Evolutionary conservation across 495 filamentous ascomycete species (phyloP).

Genomic region (Durotheca rogersii): DNA sequence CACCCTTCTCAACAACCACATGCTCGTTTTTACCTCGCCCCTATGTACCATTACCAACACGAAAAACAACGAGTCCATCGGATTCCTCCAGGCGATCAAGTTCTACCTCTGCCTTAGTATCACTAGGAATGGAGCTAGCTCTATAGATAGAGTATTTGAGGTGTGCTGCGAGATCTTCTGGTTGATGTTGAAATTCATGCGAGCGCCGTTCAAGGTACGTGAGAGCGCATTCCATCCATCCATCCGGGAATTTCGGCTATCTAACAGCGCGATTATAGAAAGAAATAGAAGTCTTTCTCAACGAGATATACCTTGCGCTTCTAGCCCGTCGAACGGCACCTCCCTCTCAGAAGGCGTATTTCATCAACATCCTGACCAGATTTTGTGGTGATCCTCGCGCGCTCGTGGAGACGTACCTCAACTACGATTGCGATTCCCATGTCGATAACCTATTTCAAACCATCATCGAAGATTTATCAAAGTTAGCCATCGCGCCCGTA

Average conservation of each 20-base stretch:
- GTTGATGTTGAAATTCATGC: conserved; percentile 91
- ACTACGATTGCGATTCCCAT: conserved; percentile 95
- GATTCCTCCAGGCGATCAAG: conserved; percentile 92
- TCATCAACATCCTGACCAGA: conserved; percentile 81
- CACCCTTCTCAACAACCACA: conserved; percentile 89
- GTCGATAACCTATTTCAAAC: conserved; percentile 97
- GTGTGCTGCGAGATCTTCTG: conserved; percentile 97
- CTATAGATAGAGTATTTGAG: conserved; percentile 87
- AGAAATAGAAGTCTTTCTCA: conserved; percentile 96
- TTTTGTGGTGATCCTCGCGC: conserved; percentile 82
- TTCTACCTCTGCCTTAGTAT: conserved; percentile 93
- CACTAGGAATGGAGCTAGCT: conserved; percentile 91
- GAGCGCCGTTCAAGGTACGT: conserved; percentile 84
- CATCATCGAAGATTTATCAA: conserved; percentile 88
- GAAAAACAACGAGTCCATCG: conserved; percentile 77
- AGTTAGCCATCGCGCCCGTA: conserved; percentile 73
- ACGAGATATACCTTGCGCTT: conserved; percentile 95
- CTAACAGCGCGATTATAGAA: conserved; percentile 57
- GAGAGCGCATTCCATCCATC: neutral
- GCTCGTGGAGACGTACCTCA: conserved; percentile 93
- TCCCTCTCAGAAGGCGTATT: conserved; percentile 85
- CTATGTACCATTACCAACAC: conserved; percentile 86
- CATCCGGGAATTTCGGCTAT: neutral
- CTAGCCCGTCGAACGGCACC: conserved; percentile 85
- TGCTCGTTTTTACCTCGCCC: conserved; percentile 82